These are phyloP conservation scores for Penicillium digitatum DNA, from an alignment of 2,329 filamentous ascomycete species.

Conservation along the genomic window DNA sequence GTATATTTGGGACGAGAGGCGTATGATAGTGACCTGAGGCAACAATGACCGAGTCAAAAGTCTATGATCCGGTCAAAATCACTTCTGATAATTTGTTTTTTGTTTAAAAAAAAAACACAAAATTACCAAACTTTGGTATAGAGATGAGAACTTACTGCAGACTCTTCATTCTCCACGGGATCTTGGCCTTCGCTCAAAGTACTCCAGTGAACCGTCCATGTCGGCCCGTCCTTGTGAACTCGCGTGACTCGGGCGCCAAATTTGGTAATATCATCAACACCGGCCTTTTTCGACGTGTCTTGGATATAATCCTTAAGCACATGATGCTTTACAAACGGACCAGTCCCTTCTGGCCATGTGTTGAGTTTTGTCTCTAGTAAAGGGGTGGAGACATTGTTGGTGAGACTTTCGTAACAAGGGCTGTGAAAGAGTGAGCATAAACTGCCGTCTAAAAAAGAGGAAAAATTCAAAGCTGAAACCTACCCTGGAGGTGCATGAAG, in stretches of 20 bases:
- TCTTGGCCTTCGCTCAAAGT: slow-evolving; percentile 33
- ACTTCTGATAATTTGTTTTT: not conserved
- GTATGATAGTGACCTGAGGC: slow-evolving; percentile 55
- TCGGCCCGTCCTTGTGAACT: slow-evolving; percentile 44
- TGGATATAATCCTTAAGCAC: slow-evolving; percentile 60
- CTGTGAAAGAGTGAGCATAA: slow-evolving; percentile 25
- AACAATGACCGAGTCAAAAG: slow-evolving; percentile 52
- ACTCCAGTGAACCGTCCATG: slow-evolving; percentile 53
- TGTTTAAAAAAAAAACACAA: too few species aligned
- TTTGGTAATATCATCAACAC: slow-evolving; percentile 49
- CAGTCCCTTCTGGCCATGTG: slow-evolving; percentile 57
- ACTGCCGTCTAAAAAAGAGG: not conserved
- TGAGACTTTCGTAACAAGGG: slow-evolving; percentile 52
- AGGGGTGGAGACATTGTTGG: slow-evolving; percentile 53
- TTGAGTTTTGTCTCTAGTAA: slow-evolving; percentile 50
- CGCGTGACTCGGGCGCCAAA: slow-evolving; percentile 60
- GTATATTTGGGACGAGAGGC: slow-evolving; percentile 48
- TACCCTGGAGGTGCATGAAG: slow-evolving; percentile 51
- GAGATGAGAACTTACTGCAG: not conserved
- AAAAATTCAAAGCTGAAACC: not conserved
- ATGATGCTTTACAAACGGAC: slow-evolving; percentile 56
- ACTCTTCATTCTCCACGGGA: slow-evolving; percentile 4
- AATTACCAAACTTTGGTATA: too few species aligned
- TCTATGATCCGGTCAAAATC: slow-evolving; percentile 12
- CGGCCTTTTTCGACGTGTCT: slow-evolving; percentile 50